Base-by-base conservation (phyloP, 192 early-diverging fungal genomes). In the Gigaspora rosea region DNA sequence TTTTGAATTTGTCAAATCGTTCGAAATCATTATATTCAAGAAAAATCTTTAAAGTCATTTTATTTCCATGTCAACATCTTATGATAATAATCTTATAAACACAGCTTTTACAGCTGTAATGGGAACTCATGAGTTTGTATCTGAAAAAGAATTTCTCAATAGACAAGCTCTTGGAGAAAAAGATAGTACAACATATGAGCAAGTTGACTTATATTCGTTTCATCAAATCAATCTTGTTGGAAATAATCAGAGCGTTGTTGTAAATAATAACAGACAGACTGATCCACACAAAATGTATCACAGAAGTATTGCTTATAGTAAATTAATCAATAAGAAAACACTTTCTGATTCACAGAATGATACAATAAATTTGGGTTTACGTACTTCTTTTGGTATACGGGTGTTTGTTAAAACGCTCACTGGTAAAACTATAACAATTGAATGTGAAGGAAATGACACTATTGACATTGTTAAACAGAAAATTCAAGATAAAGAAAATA, bases 391-490 rank as follows among this genome's bases (percentile, higher is more conserved):
- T 2, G 2, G n/a, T 4, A 2, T 1, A 12, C 62, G 2, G 10
- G 2, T 54, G 2, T 54, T 15, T 18, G 75, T 83, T 8, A 78
- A 77, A 61, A 92, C 93, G n/a, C 87, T 95, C n/a, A 95, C 95
- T 56, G 95, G 95, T 66, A 94, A 94, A 88, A 97, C 94, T 76
- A 93, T 95, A 81, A 94, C 93, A 72, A 84, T 97, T 57, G 92
- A 92, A 78, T 88, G 92, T 13, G 87, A 90, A 81, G 88, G 87
- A 46, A 85, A 83, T 51, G 88, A 91, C 77, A 71, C 79, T 57
- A 92, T 94, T 71, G 89, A 92, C 54, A 86, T 89, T 66, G 86
- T 94, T 69, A 93, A 93, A 83, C 52, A 71, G 33, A 90, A 89
- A 85, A 92, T 94, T 64, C 90, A 91, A 83, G 87, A 92, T 71